Conservation (phyloP, 2,329 filamentous ascomycete genomes). For the Talaromyces sp. region DNA sequence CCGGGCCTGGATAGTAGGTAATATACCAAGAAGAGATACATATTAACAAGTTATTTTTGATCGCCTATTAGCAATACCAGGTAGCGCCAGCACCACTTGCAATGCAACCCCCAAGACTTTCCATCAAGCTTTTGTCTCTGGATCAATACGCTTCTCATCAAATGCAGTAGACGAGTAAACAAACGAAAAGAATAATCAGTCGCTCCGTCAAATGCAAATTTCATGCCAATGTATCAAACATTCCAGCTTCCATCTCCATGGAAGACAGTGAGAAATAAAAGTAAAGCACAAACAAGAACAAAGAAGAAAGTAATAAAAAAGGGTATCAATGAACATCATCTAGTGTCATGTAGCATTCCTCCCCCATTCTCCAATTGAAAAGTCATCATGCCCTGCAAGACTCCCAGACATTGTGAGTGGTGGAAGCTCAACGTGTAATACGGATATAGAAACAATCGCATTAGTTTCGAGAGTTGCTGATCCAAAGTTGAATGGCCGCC, state of each 20-base stretch:
- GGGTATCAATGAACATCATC: constrained; percentile 13
- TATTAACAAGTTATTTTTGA: not conserved
- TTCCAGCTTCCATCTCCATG: not conserved
- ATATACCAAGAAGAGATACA: not conserved
- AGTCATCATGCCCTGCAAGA: not conserved
- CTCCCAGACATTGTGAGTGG: not conserved
- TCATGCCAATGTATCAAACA: constrained; percentile 1
- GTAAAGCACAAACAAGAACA: not conserved
- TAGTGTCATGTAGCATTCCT: not conserved
- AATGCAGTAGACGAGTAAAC: not conserved
- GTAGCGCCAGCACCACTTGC: not conserved
- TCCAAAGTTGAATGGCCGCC: constrained; percentile 45
- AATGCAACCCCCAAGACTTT: not conserved
- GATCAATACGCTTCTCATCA: constrained; percentile 1
- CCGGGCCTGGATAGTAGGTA: not conserved
- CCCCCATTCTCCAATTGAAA: not conserved
- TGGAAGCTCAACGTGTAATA: no score
- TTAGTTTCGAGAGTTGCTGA: constrained; percentile 32
- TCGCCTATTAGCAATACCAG: not conserved
- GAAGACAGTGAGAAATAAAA: not conserved
- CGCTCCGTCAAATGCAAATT: constrained; percentile 12
- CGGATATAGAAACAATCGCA: not conserved
- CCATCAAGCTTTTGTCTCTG: not conserved
- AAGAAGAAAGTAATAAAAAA: not conserved
- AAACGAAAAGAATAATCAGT: not conserved